Conservation (phyloP, 306 rosid genomes). For the Fragaria vesca region DNA sequence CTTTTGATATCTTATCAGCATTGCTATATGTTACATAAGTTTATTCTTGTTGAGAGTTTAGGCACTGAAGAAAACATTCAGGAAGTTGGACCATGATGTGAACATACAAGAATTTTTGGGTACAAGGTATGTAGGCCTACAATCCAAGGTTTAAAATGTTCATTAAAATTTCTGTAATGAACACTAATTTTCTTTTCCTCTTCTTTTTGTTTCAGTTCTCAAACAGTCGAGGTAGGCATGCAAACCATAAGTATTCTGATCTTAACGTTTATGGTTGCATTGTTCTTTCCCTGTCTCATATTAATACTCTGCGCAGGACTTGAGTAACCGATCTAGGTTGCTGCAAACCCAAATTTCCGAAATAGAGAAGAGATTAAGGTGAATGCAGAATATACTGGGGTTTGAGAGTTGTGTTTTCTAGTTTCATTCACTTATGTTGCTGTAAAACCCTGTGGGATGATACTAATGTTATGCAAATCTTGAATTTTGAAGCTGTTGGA, state of each 20-base stretch:
- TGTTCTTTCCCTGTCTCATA: neutral
- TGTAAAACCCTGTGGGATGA: neutral
- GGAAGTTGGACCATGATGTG: constrained; percentile 80
- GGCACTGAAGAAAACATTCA: constrained; percentile 79
- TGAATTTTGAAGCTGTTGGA: constrained; percentile 57
- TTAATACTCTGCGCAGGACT: constrained; percentile 44
- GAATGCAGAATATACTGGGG: constrained; percentile 10
- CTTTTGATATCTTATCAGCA: neutral
- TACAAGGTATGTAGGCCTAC: constrained; percentile 45
- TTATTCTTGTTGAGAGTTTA: constrained; percentile 44
- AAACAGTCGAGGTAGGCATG: constrained; percentile 62
- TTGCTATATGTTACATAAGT: constrained; percentile 14
- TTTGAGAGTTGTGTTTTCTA: neutral
- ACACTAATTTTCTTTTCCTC: constrained; percentile 7
- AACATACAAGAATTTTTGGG: constrained; percentile 67
- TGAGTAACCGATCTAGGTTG: constrained; percentile 47
- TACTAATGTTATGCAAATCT: constrained; percentile 25
- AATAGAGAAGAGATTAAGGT: constrained; percentile 70
- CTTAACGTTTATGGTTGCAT: neutral
- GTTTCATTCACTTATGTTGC: neutral
- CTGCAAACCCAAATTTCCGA: constrained; percentile 58
- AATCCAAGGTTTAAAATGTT: constrained; percentile 7
- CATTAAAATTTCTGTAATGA: neutral
- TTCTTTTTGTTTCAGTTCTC: constrained; percentile 59
- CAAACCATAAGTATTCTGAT: neutral